phyloP scores from a whole-genome alignment of 176 grass and related monocot species.

The Bromus sterilis region DNA sequence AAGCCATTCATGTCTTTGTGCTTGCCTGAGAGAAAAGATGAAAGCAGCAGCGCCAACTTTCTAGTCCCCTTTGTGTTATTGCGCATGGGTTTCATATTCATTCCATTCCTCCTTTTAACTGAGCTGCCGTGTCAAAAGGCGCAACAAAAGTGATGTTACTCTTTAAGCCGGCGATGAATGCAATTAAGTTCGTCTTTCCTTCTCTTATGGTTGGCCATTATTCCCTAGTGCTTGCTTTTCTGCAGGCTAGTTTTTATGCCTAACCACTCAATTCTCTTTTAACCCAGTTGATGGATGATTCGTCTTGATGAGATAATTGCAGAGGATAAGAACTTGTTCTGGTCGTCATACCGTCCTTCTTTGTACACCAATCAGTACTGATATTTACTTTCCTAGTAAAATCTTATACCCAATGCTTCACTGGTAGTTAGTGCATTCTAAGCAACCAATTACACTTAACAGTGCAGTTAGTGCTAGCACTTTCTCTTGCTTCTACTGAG shows the following conservation, averaged over 20 bases:
- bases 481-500: not conserved
- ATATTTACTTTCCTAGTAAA: not conserved
- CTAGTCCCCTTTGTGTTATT: not conserved
- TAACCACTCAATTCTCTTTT: not conserved
- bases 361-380: conserved; percentile 1
- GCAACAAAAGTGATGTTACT: conserved; percentile 19
- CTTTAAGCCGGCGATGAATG: conserved; percentile 40
- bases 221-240: conserved; percentile 8
- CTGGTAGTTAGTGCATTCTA: conserved; percentile 7
- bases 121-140: conserved; percentile 14
- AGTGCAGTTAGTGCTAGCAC: not conserved
- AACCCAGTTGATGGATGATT: not conserved
- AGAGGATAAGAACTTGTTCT: not conserved
- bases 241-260: conserved; percentile 10
- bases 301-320: not conserved
- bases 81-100: not conserved
- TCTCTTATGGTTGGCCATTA: conserved; percentile 17
- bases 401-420: not conserved
- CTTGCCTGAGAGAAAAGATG: conserved; percentile 11
- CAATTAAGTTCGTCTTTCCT: conserved; percentile 22
- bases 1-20: not conserved
- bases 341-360: not conserved
- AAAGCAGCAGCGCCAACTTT: not conserved
- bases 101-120: conserved; percentile 4
- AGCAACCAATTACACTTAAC: conserved; percentile 20